Evolutionary conservation across 352 stramenopile species (phyloP), one percentile per base, ranked within the genome.

Genomic region (Pythium angustatum): DNA sequence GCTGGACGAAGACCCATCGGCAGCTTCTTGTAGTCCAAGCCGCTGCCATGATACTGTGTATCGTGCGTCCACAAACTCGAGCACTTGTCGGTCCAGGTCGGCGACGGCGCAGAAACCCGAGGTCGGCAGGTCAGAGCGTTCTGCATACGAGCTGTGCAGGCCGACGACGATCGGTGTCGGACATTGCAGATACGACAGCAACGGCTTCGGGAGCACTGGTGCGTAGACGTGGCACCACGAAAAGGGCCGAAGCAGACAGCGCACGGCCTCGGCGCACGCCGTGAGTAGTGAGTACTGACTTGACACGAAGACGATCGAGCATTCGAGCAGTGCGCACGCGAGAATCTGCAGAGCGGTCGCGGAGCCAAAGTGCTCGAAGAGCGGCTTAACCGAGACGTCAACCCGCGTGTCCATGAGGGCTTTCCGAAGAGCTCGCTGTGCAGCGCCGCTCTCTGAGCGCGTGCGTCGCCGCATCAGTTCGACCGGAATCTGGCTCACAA

Each of bases 171-270:
- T 96, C 11, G 88, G 88, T 40, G 88, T 96, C n/a, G 90, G 90
- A 24, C 88, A 96, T 62, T 97, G 86, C 30, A 97, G 76, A 45
- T 96, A 94, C 27, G 88, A 93, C 5, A 96, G 75, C 43, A 97
- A 68, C 36, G 82, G 67, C 67, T 93, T 87, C 5, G 90, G 89
- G 6, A 97, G 69, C 55, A 96, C 82, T 2, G 89, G 87, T 17
- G 90, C 81, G 66, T 96, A 97, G 51, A 96, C 87, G 58, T 97
- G 90, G 59, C 85, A 94, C 90, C 90, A 97, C 47, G 88, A 82
- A 56, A 96, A 92, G 15, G 90, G 90, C 26, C 90, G 87, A 27
- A 96, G 70, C 34, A 97, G 76, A 41, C 85, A 87, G 28, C 91
- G 87, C 43, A 96, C 81, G 7, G 86, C 85, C 53, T 97, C 90